These are phyloP conservation scores for Lactarius hatsudake DNA, from an alignment of 768 basidiomycete genomes.

Conservation along the genomic window DNA sequence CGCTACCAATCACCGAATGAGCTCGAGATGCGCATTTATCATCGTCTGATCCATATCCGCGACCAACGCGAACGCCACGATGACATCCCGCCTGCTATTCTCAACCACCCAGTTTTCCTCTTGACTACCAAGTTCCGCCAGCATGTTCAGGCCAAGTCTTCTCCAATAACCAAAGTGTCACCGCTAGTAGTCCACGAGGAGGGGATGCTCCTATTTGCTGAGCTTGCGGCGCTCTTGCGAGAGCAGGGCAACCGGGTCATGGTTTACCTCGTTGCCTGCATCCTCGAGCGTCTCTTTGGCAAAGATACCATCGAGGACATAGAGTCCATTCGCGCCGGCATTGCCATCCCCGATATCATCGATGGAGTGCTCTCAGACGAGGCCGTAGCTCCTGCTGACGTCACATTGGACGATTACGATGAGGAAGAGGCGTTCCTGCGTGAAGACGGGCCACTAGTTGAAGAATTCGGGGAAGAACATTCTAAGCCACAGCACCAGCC, in stretches of 20 bases:
- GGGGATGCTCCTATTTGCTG: constrained; percentile 65
- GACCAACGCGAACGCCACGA: constrained; percentile 77
- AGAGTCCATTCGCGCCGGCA: constrained; percentile 56
- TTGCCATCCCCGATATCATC: constrained; percentile 62
- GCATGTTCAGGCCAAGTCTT: constrained; percentile 77
- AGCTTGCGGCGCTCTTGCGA: constrained; percentile 59
- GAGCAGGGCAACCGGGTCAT: constrained; percentile 64
- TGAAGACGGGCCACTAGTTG: constrained; percentile 17
- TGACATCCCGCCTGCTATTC: constrained; percentile 65
- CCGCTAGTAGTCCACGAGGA: constrained; percentile 58
- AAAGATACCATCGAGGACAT: constrained; percentile 76
- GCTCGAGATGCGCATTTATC: constrained; percentile 95
- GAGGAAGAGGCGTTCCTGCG: constrained; percentile 25
- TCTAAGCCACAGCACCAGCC: constrained; percentile 24
- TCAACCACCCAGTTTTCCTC: constrained; percentile 72
- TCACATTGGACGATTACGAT: constrained; percentile 23
- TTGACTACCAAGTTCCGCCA: constrained; percentile 78
- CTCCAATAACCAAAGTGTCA: constrained; percentile 69
- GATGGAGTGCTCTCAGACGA: constrained; percentile 48
- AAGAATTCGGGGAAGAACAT: constrained; percentile 19
- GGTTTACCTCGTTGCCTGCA: constrained; percentile 87
- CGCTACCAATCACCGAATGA: constrained; percentile 75
- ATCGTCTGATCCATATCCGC: constrained; percentile 86
- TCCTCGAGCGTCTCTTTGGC: constrained; percentile 84
- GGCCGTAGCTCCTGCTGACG: constrained; percentile 29